Evolutionary conservation across 441 rosid genomes (phyloP), one percentile per base, ranked within the genome.

Genomic region (Croton setiger): DNA sequence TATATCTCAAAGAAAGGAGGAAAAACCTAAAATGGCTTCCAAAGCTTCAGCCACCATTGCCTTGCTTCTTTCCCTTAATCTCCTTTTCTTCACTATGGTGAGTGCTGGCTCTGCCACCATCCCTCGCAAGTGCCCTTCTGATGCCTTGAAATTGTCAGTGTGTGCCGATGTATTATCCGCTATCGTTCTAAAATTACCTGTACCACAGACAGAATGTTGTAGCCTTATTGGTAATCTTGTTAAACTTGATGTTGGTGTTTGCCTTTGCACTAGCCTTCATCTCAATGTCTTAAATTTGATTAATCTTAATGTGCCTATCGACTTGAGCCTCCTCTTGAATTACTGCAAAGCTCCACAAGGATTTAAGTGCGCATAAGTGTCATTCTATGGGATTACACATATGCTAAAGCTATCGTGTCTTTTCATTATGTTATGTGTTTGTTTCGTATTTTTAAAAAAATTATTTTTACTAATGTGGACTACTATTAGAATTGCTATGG

Each of bases 71-170:
- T 64, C 27, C 8, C 58, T 64, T 1, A 64, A 64, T 13, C 23
- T 64, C 1, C 41, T 64, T 2, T 48, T 48, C 54, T 27, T 64
- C 14, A 31, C 14, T 6, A 31, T 48, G 56, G 67, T 17, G 55
- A 64, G 67, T 23, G 17, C 56, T 3, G 56, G 56, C 43, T n/a
- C 67, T 7, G 56, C 41, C n/a, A 43, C 35, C 5, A 43, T 52
- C 86, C 95, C 90, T 44, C 67, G 31, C 63, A 43, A 10, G 5
- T 62, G 66, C 86, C 95, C 90, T 44, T 66, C 31, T 64, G 93
- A 91, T 65, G 74, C 90, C 60, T 76, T 85, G 1, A 64, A 64
- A 21, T 14, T 64, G 15, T 47, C 33, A 41, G 67, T 64, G 5
- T 48, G 67, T 31, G 56, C 21, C 0, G 10, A 64, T 47, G 44